Conservation (phyloP, 306 rosid species). For the Potentilla sterilis region DNA sequence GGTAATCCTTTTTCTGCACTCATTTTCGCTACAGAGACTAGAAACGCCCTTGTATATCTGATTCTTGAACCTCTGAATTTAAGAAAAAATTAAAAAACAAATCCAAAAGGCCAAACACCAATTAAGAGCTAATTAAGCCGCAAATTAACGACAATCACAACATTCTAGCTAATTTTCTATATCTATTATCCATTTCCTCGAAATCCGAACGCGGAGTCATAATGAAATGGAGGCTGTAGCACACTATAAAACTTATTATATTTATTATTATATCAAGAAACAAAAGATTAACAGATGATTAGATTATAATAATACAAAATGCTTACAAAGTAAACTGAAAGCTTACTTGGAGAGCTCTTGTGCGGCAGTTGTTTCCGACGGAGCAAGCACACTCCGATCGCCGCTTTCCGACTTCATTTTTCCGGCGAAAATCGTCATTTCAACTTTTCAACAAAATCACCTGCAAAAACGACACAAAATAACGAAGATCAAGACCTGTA, state of each 20-base stretch:
- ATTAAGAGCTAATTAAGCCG: not conserved
- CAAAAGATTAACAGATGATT: not conserved
- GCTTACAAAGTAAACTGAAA: not conserved
- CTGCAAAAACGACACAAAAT: not conserved
- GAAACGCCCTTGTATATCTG: constrained; percentile 42
- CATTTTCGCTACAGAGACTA: constrained; percentile 39
- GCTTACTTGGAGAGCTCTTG: constrained; percentile 37
- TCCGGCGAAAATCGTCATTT: constrained; percentile 9
- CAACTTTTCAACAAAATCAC: not conserved
- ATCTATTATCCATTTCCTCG: not conserved
- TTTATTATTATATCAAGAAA: not conserved
- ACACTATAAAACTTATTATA: not conserved
- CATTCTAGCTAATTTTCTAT: not conserved
- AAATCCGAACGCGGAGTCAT: not conserved
- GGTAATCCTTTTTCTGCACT: constrained; percentile 22
- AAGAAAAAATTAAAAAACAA: constrained; percentile 7
- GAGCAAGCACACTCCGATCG: constrained; percentile 10
- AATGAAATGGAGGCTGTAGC: not conserved
- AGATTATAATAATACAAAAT: constrained; percentile 10
- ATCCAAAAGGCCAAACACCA: not conserved
- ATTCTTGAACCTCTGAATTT: constrained; percentile 35
- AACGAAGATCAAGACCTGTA: constrained; percentile 17
- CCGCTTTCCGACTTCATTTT: constrained; percentile 31
- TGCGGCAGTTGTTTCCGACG: constrained; percentile 4
- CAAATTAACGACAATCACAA: not conserved